These are phyloP conservation scores for Aureoboletus auriporus DNA, from an alignment of 768 basidiomycete species.

Conservation along the genomic window DNA sequence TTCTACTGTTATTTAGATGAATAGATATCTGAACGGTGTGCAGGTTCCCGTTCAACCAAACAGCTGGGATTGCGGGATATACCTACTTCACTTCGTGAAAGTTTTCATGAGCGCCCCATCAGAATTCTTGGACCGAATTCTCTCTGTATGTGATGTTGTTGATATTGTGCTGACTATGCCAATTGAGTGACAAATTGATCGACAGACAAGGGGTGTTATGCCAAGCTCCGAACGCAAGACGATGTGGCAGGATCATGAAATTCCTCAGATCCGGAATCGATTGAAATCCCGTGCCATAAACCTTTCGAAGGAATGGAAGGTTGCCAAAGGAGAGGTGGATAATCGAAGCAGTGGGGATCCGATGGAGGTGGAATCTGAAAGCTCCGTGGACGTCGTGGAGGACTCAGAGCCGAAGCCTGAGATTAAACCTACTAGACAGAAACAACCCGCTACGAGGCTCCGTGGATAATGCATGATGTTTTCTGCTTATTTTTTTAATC, in stretches of 20 bases:
- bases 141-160: conserved; percentile 19
- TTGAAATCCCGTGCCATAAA: conserved; percentile 38
- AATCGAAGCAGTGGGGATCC: conserved; percentile 24
- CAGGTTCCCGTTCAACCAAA: conserved; percentile 90
- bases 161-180: neutral
- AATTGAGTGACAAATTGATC: conserved; percentile 4
- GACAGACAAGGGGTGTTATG: conserved; percentile 30
- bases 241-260: conserved; percentile 51
- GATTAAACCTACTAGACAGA: conserved; percentile 11
- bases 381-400: conserved; percentile 38
- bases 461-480: conserved; percentile 22
- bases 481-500: conserved; percentile 4
- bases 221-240: conserved; percentile 36
- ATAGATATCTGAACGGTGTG: neutral
- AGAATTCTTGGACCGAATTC: conserved; percentile 47
- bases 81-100: conserved; percentile 81
- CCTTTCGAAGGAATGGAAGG: conserved; percentile 55
- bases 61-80: conserved; percentile 90
- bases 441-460: conserved; percentile 19
- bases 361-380: conserved; percentile 30
- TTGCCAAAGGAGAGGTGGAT: conserved; percentile 30
- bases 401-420: too few species aligned
- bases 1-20: neutral
- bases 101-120: conserved; percentile 67
- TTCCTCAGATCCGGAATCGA: conserved; percentile 44